phyloP scores from a whole-genome alignment of 805 yeast species.

The Myxozyma mucilagina region DNA sequence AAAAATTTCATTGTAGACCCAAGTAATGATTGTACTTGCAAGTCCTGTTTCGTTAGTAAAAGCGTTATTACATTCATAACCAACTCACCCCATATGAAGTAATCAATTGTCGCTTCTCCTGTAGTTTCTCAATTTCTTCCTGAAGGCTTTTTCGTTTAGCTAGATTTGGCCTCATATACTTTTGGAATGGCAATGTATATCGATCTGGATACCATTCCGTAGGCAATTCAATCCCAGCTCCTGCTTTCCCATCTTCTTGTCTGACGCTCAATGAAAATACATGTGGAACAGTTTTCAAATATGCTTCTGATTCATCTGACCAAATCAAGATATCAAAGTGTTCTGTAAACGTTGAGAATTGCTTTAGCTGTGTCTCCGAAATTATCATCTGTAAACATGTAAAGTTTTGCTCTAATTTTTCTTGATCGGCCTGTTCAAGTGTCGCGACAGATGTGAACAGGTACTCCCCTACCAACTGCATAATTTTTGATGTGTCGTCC shows the following conservation, averaged over 20 bases:
- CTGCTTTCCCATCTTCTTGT: conserved; percentile 25
- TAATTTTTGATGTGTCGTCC: background rate
- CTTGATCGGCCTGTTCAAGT: background rate
- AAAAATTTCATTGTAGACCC: background rate
- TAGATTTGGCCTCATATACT: conserved; percentile 10
- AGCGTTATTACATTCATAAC: background rate
- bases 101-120: background rate
- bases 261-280: conserved; percentile 20
- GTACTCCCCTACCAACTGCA: conserved; percentile 2
- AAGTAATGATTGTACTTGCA: background rate
- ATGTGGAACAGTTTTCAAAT: conserved; percentile 19
- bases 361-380: conserved; percentile 12
- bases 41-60: background rate
- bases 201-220: conserved; percentile 35
- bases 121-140: background rate
- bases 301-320: conserved; percentile 27
- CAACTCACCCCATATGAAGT: background rate
- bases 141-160: background rate
- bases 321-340: conserved; percentile 31
- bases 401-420: conserved; percentile 10
- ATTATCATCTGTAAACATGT: conserved; percentile 18
- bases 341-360: conserved; percentile 17
- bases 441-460: conserved; percentile 3
- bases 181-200: conserved; percentile 28
- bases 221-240: conserved; percentile 33